A percentile compares a stretch with the other conserved stretches of the same genome.
phyloP scores from a whole-genome alignment of 139 green algal species.

The Coelastrella sp. region DNA sequence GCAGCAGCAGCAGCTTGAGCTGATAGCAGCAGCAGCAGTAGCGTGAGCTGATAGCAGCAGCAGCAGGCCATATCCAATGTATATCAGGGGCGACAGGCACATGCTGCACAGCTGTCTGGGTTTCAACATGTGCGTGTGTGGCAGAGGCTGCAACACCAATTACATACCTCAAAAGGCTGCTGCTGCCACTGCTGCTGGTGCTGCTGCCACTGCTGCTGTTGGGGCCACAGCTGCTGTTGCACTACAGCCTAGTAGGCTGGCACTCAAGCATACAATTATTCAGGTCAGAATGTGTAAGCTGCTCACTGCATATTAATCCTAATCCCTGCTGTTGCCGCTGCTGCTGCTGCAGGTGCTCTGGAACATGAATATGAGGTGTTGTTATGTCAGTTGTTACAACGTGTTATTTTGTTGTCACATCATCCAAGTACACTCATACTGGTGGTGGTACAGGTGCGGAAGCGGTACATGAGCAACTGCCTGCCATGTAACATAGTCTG shows the following conservation, averaged over 20 bases:
- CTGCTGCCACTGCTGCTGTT: neutral
- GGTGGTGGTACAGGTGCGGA: slow-evolving; percentile 70
- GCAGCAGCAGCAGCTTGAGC: too few relatives aligned
- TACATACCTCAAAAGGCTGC: neutral
- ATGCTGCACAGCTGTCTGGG: too few relatives aligned
- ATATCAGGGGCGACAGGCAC: too few relatives aligned
- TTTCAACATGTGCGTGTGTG: too few relatives aligned
- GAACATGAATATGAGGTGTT: slow-evolving; percentile 67
- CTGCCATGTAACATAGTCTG: too few relatives aligned
- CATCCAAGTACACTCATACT: slow-evolving; percentile 69
- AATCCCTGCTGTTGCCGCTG: neutral
- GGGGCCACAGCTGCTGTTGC: neutral
- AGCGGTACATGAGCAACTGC: too few relatives aligned
- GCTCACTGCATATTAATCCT: neutral
- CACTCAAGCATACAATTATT: too few relatives aligned
- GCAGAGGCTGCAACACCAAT: too few relatives aligned
- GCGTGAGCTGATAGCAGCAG: too few relatives aligned
- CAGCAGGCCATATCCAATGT: too few relatives aligned
- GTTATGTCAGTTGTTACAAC: slow-evolving; percentile 62
- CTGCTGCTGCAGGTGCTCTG: slow-evolving; percentile 41
- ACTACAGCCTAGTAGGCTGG: too few relatives aligned
- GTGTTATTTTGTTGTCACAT: slow-evolving; percentile 56
- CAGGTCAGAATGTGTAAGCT: neutral
- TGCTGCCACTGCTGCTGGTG: neutral
- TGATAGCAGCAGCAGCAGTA: too few relatives aligned